phyloP scores from a whole-genome alignment of 139 green algal genomes.

The Picochlorum sp. region DNA sequence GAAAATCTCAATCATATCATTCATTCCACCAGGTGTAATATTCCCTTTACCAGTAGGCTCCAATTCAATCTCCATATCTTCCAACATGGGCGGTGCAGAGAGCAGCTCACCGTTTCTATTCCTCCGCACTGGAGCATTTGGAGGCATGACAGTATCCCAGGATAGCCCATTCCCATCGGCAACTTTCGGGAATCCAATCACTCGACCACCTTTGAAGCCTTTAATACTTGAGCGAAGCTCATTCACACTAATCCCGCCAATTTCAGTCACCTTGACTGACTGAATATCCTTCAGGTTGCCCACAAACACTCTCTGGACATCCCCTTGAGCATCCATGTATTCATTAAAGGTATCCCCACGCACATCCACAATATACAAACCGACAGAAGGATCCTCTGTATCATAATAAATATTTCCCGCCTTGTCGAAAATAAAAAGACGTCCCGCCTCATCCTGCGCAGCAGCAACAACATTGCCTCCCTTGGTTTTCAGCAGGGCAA shows the following conservation, averaged over 20 bases:
- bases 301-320: constrained; percentile 18
- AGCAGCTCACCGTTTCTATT: constrained; percentile 7
- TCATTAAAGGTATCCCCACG: constrained; percentile 26
- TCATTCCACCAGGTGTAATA: neutral
- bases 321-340: constrained; percentile 26
- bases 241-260: constrained; percentile 27
- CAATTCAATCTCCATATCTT: constrained; percentile 28
- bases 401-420: constrained; percentile 51
- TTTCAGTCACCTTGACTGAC: constrained; percentile 15
- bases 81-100: constrained; percentile 20
- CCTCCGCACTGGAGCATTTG: constrained; percentile 12
- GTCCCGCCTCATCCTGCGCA: constrained; percentile 18
- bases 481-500: constrained; percentile 29
- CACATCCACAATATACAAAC: constrained; percentile 34
- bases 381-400: constrained; percentile 23
- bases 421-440: constrained; percentile 36
- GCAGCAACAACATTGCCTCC: constrained; percentile 36
- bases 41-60: constrained; percentile 7
- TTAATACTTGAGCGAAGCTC: constrained; percentile 16
- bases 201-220: constrained; percentile 12
- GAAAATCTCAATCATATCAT: constrained; percentile 1
- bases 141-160: constrained; percentile 24
- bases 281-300: constrained; percentile 32
- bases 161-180: neutral
- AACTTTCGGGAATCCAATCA: constrained; percentile 14